Conservation (phyloP, 331 rosid species). For the Quercus phellos region DNA sequence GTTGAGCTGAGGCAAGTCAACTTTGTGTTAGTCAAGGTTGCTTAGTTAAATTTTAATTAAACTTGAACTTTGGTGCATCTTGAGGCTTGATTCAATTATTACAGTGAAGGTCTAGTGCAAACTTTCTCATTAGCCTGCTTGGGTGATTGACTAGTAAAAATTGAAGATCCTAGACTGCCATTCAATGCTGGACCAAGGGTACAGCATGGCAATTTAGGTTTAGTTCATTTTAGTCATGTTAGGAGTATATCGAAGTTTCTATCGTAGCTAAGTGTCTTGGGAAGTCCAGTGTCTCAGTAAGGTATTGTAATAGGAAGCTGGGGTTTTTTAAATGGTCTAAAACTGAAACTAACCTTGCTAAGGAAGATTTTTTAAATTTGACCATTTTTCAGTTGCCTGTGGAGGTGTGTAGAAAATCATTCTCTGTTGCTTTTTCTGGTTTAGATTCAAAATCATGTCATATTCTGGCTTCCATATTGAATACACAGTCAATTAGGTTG, state of each 20-base stretch:
- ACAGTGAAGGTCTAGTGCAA: too few relatives aligned
- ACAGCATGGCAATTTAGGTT: too few relatives aligned
- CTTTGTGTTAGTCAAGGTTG: neutral
- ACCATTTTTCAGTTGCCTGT: too few relatives aligned
- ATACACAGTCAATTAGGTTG: neutral
- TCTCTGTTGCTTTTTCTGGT: neutral
- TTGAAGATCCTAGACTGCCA: neutral
- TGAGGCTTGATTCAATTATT: too few relatives aligned
- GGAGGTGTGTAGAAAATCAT: neutral
- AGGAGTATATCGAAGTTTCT: neutral
- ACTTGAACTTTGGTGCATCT: neutral
- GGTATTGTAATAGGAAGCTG: neutral
- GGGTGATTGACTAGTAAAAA: neutral
- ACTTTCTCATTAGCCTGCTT: neutral
- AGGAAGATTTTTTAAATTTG: too few relatives aligned
- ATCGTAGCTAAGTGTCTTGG: neutral
- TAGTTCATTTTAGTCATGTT: neutral
- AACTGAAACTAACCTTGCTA: neutral
- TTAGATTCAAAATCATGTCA: neutral
- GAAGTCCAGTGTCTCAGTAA: neutral
- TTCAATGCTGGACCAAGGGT: neutral
- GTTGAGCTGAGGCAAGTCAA: neutral
- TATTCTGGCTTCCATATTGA: too few relatives aligned
- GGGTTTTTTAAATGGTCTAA: neutral
- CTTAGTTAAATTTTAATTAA: neutral